Percentiles rank a stretch among this genome's conserved stretches.
Evolutionary conservation across 208 protist species (phyloP).

Genomic region (Trypanosoma caninum): DNA sequence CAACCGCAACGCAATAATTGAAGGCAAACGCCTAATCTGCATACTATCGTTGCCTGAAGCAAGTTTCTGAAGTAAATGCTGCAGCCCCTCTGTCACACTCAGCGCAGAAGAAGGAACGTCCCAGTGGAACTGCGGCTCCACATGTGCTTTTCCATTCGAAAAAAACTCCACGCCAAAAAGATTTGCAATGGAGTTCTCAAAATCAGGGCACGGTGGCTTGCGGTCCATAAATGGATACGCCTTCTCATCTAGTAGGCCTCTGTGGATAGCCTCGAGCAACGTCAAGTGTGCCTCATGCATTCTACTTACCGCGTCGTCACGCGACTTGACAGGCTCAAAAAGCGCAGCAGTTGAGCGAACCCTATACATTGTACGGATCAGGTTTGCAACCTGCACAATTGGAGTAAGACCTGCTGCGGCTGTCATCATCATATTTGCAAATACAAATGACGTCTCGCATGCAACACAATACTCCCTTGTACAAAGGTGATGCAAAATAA

Average conservation of each 20-base stretch:
- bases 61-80: constrained; percentile 88
- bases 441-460: constrained; percentile 86
- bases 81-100: constrained; percentile 89
- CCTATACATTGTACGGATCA: constrained; percentile 82
- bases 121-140: constrained; percentile 86
- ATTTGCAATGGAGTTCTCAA: constrained; percentile 61
- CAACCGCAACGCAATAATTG: constrained; percentile 86
- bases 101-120: constrained; percentile 84
- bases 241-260: constrained; percentile 77
- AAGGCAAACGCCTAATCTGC: constrained; percentile 81
- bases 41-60: constrained; percentile 76
- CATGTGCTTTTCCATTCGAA: constrained; percentile 63
- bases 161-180: constrained; percentile 87
- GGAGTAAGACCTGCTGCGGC: constrained; percentile 60
- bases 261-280: constrained; percentile 73
- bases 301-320: constrained; percentile 83
- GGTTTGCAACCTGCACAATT: constrained; percentile 79
- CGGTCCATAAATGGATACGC: constrained; percentile 72
- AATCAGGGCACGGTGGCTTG: constrained; percentile 52
- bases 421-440: constrained; percentile 84
- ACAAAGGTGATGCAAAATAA: constrained; percentile 81
- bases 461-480: constrained; percentile 80
- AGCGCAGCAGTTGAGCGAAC: constrained; percentile 50
- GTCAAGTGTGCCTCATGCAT: constrained; percentile 73
- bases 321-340: constrained; percentile 65